A percentile compares a stretch with the other conserved stretches of the same genome.
phyloP scores from a whole-genome alignment of 768 basidiomycete species.

The Floccularia luteovirens region DNA sequence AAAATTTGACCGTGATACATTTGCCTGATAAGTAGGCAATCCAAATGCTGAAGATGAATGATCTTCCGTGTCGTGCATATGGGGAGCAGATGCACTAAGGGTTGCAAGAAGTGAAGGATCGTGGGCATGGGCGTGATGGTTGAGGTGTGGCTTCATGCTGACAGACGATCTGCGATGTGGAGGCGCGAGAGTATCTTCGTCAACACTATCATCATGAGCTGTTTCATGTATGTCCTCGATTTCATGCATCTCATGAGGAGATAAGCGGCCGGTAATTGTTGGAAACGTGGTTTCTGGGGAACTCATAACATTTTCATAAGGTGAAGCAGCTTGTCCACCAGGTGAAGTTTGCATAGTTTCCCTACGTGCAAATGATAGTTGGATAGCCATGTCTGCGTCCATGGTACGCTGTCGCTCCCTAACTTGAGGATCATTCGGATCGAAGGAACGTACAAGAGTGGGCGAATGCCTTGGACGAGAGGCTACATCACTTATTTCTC shows the following conservation, averaged over 20 bases:
- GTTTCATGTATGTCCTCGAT: conserved; percentile 19
- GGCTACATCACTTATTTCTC: conserved; percentile 29
- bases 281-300: conserved; percentile 17
- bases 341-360: conserved; percentile 41
- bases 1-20: conserved; percentile 48
- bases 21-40: conserved; percentile 66
- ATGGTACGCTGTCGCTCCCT: conserved; percentile 86
- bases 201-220: conserved; percentile 10
- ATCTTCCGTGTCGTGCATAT: conserved; percentile 15
- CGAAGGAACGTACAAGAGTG: conserved; percentile 50
- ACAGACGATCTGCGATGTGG: conserved; percentile 12
- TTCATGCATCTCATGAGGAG: conserved; percentile 41
- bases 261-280: conserved; percentile 34
- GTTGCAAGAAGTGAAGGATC: conserved; percentile 41
- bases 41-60: conserved; percentile 30
- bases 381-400: conserved; percentile 91
- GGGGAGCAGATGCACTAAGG: conserved; percentile 8
- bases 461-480: conserved; percentile 51
- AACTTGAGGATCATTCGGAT: conserved; percentile 65
- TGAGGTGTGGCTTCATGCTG: conserved; percentile 29
- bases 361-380: conserved; percentile 64
- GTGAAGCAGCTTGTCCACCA: conserved; percentile 12
- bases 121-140: conserved; percentile 35
- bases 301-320: conserved; percentile 15
- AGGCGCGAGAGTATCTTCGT: conserved; percentile 13